These are phyloP conservation scores for Larix kaempferi DNA, from an alignment of 75 land plant genomes.

Conservation along the genomic window DNA sequence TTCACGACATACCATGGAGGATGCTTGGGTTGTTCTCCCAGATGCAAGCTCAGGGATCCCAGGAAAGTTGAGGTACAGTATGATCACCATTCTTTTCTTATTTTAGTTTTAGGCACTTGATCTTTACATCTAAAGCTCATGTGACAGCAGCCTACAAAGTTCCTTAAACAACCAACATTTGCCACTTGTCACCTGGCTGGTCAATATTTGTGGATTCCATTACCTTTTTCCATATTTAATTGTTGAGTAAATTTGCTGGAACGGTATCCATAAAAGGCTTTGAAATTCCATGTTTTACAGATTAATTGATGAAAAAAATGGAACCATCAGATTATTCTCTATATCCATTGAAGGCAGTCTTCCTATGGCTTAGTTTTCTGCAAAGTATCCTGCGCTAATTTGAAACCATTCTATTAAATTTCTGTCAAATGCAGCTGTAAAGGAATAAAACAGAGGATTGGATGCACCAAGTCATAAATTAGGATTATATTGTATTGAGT, in stretches of 20 bases:
- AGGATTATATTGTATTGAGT: too few species aligned
- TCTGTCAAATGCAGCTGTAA: neutral
- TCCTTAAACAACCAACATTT: neutral
- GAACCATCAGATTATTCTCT: neutral
- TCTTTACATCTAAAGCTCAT: neutral
- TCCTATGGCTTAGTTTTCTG: neutral
- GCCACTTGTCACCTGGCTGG: neutral
- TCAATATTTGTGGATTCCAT: neutral
- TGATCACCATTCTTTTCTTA: too few species aligned
- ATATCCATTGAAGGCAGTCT: neutral
- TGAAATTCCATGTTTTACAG: neutral
- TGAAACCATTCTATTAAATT: neutral
- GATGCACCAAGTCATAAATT: too few species aligned
- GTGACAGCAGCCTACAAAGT: neutral
- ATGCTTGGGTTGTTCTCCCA: constrained; percentile 62
- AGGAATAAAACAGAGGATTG: neutral
- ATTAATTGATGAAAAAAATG: neutral
- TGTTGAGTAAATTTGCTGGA: neutral
- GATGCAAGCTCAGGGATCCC: constrained; percentile 38
- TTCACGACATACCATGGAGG: constrained; percentile 75
- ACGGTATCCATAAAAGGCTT: neutral
- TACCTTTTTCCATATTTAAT: neutral
- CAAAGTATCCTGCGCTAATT: neutral
- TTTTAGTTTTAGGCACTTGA: neutral
- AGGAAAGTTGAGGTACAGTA: constrained; percentile 48